Percentiles rank a stretch among this genome's conserved stretches.
These are phyloP conservation scores for Taphrina deformans DNA, from an alignment of 1,139 yeast genomes.

Conservation along the genomic window DNA sequence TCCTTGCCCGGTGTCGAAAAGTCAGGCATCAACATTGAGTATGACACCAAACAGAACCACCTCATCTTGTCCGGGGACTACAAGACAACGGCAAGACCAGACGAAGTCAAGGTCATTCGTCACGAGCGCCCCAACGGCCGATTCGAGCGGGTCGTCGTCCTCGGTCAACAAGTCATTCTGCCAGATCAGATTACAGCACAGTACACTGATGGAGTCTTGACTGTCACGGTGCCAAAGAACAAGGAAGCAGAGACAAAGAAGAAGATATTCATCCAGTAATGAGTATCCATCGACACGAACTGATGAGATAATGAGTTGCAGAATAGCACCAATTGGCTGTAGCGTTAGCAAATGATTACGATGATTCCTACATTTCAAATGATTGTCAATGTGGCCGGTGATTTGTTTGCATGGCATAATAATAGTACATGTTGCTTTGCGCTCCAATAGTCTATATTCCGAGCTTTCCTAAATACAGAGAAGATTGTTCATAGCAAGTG, in stretches of 20 bases:
- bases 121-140: slow-evolving; percentile 42
- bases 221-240: slow-evolving; percentile 54
- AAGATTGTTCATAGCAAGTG: slow-evolving; percentile 53
- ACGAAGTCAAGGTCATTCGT: slow-evolving; percentile 23
- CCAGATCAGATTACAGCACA: slow-evolving; percentile 58
- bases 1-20: slow-evolving; percentile 29
- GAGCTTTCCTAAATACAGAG: slow-evolving; percentile 16
- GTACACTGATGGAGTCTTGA: slow-evolving; percentile 55
- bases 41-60: slow-evolving; percentile 22
- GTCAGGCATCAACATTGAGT: slow-evolving; percentile 20
- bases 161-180: slow-evolving; percentile 56
- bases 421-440: neutral
- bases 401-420: neutral
- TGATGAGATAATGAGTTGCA: neutral
- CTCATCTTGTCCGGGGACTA: slow-evolving; percentile 6
- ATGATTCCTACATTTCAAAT: neutral
- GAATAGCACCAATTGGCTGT: neutral
- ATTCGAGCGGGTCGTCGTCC: slow-evolving; percentile 56
- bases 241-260: slow-evolving; percentile 37
- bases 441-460: slow-evolving; percentile 10
- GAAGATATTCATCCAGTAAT: slow-evolving; percentile 29
- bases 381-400: too few species aligned
- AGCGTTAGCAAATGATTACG: neutral
- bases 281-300: neutral
- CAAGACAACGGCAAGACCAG: neutral